A percentile compares a stretch with the other conserved stretches of the same genome.
Evolutionary conservation across 768 basidiomycete genomes (phyloP).

Genomic region (Boletus patriciae): DNA sequence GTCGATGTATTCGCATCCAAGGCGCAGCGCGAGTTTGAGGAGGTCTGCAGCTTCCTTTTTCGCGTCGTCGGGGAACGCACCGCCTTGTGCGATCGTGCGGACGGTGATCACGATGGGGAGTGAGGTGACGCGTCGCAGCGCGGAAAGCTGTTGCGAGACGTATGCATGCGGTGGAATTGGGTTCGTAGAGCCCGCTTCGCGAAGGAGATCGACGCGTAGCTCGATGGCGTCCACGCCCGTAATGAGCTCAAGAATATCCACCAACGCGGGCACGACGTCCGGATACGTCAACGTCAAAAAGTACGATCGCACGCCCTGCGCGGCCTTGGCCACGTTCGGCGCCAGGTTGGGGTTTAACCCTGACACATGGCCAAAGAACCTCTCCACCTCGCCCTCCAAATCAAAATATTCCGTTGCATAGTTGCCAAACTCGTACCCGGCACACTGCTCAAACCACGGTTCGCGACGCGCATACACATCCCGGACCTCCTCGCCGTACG

Average conservation of each 20-base stretch:
- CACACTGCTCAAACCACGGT: no score
- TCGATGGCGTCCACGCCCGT: constrained; percentile 91
- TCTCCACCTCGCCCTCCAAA: constrained; percentile 73
- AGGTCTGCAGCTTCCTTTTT: constrained; percentile 72
- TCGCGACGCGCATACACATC: constrained; percentile 11
- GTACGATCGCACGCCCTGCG: constrained; percentile 64
- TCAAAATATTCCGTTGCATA: no score
- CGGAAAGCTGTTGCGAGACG: constrained; percentile 78
- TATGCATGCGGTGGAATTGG: constrained; percentile 68
- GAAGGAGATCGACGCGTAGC: constrained; percentile 91
- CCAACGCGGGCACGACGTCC: constrained; percentile 69
- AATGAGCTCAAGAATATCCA: constrained; percentile 67
- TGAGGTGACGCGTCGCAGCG: constrained; percentile 69
- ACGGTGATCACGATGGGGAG: constrained; percentile 93
- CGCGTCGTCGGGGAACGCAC: constrained; percentile 81
- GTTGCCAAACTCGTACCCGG: no score
- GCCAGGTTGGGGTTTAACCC: constrained; percentile 67
- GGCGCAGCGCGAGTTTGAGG: constrained; percentile 71
- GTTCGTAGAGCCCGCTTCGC: constrained; percentile 45
- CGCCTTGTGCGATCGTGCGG: constrained; percentile 85
- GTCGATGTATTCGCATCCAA: constrained; percentile 92
- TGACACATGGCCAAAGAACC: constrained; percentile 90
- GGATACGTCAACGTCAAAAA: constrained; percentile 94
- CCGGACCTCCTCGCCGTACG: no score
- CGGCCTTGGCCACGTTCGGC: constrained; percentile 41